Conservation (phyloP, 129 eudicot species). For the Saposhnikovia divaricata region DNA sequence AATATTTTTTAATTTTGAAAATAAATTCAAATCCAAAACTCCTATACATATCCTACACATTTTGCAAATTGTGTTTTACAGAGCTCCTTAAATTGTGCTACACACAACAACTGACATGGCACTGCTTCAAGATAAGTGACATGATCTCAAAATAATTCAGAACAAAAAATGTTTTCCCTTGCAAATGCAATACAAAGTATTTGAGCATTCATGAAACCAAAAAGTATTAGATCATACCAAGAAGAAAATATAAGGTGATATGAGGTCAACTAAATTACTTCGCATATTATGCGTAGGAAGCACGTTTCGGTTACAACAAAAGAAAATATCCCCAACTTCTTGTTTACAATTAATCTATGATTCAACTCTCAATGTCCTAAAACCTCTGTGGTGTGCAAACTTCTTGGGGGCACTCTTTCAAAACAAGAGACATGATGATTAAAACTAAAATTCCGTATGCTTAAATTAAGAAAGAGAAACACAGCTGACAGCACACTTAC, state of each 20-base stretch:
- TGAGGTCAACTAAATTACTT: background rate
- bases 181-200: background rate
- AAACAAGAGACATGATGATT: background rate
- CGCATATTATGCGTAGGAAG: background rate
- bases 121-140: background rate
- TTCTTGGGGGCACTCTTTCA: conserved; percentile 5
- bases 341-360: conserved; percentile 12
- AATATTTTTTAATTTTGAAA: no score
- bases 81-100: background rate
- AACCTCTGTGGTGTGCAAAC: conserved; percentile 1
- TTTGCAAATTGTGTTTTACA: background rate
- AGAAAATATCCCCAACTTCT: conserved; percentile 8
- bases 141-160: background rate
- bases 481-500: background rate
- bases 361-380: conserved; percentile 1
- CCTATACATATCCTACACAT: no score
- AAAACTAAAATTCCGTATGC: background rate
- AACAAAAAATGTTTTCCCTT: background rate
- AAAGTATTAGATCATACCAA: background rate
- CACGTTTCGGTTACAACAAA: background rate
- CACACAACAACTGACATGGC: background rate
- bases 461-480: background rate
- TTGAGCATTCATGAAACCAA: background rate
- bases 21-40: no score
- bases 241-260: background rate